phyloP scores from a whole-genome alignment of 2,329 filamentous ascomycete species.

The Fonsecaea nubica region DNA sequence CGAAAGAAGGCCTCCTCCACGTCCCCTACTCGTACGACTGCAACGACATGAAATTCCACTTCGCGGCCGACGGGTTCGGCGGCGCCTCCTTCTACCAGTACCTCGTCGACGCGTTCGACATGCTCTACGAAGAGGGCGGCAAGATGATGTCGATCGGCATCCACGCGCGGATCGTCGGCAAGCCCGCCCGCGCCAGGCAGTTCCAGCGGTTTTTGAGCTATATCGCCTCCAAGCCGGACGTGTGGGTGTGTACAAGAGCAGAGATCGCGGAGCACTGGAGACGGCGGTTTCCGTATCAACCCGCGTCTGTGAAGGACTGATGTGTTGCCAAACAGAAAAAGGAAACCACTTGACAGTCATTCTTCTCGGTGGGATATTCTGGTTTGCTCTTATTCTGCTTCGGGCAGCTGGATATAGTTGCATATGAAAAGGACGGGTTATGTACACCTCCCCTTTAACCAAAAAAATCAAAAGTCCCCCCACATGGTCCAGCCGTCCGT shows the following conservation, averaged over 20 bases:
- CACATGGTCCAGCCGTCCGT: slow-evolving; percentile 1
- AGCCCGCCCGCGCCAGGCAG: background rate
- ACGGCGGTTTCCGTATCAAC: background rate
- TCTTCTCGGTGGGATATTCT: background rate
- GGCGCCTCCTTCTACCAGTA: background rate
- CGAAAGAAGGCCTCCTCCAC: background rate
- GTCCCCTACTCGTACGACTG: slow-evolving; percentile 7
- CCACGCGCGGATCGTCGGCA: background rate
- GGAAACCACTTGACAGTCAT: background rate
- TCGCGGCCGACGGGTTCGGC: slow-evolving; percentile 2
- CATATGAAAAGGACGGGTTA: background rate
- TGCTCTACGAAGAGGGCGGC: slow-evolving; percentile 2
- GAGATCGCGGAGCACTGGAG: background rate
- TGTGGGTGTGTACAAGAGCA: background rate
- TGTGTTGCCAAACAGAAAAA: background rate
- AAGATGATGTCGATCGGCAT: slow-evolving; percentile 8
- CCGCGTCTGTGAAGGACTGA: background rate
- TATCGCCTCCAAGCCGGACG: background rate
- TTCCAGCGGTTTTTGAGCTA: slow-evolving; percentile 1
- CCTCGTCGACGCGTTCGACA: slow-evolving; percentile 1
- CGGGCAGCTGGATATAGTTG: background rate
- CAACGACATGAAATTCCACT: slow-evolving; percentile 8
- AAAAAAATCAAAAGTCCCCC: background rate
- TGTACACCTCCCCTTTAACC: background rate
- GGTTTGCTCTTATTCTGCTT: background rate